Evolutionary conservation across 2,329 filamentous ascomycete genomes (phyloP).

Genomic region (Aureobasidium lini): DNA sequence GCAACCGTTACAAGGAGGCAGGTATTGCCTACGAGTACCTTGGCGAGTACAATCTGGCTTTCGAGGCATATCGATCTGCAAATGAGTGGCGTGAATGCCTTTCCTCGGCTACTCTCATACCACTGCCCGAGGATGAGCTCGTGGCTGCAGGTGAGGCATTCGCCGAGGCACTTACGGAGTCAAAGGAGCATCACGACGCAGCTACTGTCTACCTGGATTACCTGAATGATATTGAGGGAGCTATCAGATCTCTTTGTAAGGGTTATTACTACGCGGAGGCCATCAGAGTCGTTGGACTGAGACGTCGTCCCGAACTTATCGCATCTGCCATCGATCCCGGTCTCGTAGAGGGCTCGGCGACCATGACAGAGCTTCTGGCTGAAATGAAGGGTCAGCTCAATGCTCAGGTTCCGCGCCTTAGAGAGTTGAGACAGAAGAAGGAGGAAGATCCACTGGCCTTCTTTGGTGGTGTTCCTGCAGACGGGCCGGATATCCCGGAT

Average conservation of each 20-base stretch:
- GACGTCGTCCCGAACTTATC: conserved; percentile 56
- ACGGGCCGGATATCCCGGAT: conserved; percentile 69
- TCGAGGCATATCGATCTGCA: conserved; percentile 73
- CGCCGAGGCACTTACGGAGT: conserved; percentile 71
- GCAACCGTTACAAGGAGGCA: conserved; percentile 75
- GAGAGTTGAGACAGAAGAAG: conserved; percentile 74
- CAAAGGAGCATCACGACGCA: conserved; percentile 74
- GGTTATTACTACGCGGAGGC: conserved; percentile 84
- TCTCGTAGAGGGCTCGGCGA: conserved; percentile 71
- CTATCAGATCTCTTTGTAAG: conserved; percentile 73
- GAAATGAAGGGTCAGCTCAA: conserved; percentile 82
- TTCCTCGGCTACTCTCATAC: conserved; percentile 64
- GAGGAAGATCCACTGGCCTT: conserved; percentile 78
- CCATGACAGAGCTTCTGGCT: conserved; percentile 82
- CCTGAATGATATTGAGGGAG: conserved; percentile 61
- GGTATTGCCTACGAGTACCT: conserved; percentile 86
- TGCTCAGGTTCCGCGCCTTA: conserved; percentile 78
- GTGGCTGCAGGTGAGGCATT: conserved; percentile 63
- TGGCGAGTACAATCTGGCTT: conserved; percentile 63
- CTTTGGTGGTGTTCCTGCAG: conserved; percentile 56
- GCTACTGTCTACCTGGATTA: conserved; percentile 77
- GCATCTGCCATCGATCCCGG: conserved; percentile 64
- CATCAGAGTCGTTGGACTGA: conserved; percentile 64
- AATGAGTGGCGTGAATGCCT: conserved; percentile 90
- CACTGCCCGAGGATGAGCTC: conserved; percentile 54